Evolutionary conservation across 1,284 basidiomycete genomes (phyloP).

Genomic region (Pascua sp.): DNA sequence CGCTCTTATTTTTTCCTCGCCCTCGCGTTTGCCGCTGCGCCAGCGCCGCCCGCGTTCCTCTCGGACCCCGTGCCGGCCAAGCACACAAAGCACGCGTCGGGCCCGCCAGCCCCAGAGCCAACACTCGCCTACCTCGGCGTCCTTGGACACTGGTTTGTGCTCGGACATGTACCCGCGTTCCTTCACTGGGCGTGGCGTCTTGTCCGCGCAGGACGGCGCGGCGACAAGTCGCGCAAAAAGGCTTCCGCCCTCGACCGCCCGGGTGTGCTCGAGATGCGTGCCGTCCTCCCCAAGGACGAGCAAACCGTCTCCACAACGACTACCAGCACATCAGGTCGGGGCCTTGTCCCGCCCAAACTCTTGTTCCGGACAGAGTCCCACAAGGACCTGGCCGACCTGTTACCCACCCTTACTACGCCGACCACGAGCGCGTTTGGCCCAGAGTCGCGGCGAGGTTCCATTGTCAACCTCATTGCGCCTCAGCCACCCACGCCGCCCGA

Average conservation of each 20-base stretch:
- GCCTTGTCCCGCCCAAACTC: slow-evolving; percentile 16
- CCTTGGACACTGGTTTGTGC: slow-evolving; percentile 39
- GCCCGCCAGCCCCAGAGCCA: slow-evolving; percentile 23
- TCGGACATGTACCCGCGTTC: slow-evolving; percentile 33
- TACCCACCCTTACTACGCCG: slow-evolving; percentile 42
- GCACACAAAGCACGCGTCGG: slow-evolving; percentile 4
- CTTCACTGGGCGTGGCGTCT: slow-evolving; percentile 37
- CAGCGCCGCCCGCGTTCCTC: slow-evolving; percentile 36
- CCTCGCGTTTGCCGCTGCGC: slow-evolving; percentile 60
- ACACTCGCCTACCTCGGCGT: slow-evolving; percentile 37
- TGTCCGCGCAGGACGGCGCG: slow-evolving; percentile 18
- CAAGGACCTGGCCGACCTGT: slow-evolving; percentile 26
- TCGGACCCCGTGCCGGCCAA: slow-evolving; percentile 30
- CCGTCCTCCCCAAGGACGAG: slow-evolving; percentile 38
- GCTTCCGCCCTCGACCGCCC: slow-evolving; percentile 28
- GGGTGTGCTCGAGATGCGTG: slow-evolving; percentile 40
- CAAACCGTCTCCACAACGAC: background rate
- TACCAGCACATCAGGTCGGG: background rate
- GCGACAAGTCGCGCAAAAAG: slow-evolving; percentile 41
- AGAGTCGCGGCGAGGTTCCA: slow-evolving; percentile 36
- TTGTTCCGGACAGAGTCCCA: slow-evolving; percentile 19
- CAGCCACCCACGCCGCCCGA: slow-evolving; percentile 27
- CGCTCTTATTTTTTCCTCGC: slow-evolving; percentile 61
- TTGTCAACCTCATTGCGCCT: slow-evolving; percentile 29
- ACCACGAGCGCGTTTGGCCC: slow-evolving; percentile 36